These are phyloP conservation scores for Pseudogymnoascus sp. DNA, from an alignment of 2,329 filamentous ascomycete genomes.

Conservation along the genomic window DNA sequence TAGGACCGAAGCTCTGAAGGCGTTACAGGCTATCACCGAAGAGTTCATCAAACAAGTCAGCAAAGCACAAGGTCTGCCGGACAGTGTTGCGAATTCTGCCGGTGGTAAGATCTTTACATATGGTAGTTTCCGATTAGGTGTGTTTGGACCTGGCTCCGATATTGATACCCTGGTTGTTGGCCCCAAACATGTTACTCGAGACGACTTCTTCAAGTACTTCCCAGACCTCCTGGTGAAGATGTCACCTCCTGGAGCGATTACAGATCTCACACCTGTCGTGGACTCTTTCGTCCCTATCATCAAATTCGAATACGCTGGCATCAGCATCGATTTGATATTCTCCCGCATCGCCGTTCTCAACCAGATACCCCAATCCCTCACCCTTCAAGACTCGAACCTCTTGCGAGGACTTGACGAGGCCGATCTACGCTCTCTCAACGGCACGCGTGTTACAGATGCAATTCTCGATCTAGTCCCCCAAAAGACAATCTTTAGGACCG, in stretches of 20 bases:
- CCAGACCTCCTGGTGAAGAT: conserved; percentile 70
- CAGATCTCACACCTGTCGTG: conserved; percentile 74
- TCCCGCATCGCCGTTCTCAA: conserved; percentile 62
- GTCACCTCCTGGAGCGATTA: conserved; percentile 69
- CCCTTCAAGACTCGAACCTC: conserved; percentile 74
- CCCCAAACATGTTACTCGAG: conserved; percentile 77
- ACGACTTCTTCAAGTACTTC: conserved; percentile 88
- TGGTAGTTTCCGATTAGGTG: conserved; percentile 88
- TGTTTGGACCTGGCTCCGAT: conserved; percentile 92
- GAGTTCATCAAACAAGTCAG: conserved; percentile 80
- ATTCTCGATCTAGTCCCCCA: conserved; percentile 85
- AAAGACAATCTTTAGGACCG: conserved; percentile 78
- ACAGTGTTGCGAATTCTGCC: conserved; percentile 70
- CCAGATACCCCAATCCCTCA: conserved; percentile 63
- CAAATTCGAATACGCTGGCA: conserved; percentile 83
- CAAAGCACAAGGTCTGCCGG: conserved; percentile 48
- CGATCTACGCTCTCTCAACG: conserved; percentile 84
- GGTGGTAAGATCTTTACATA: conserved; percentile 93
- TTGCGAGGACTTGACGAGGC: conserved; percentile 79
- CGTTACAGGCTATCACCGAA: conserved; percentile 70
- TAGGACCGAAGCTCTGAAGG: conserved; percentile 60
- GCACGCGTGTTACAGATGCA: conserved; percentile 88
- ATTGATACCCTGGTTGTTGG: conserved; percentile 93
- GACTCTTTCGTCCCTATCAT: conserved; percentile 96
- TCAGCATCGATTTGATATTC: conserved; percentile 93